A percentile compares a stretch with the other conserved stretches of the same genome.
Evolutionary conservation across 208 protist genomes (phyloP).

Genomic region (Vickermania spadyakhi): DNA sequence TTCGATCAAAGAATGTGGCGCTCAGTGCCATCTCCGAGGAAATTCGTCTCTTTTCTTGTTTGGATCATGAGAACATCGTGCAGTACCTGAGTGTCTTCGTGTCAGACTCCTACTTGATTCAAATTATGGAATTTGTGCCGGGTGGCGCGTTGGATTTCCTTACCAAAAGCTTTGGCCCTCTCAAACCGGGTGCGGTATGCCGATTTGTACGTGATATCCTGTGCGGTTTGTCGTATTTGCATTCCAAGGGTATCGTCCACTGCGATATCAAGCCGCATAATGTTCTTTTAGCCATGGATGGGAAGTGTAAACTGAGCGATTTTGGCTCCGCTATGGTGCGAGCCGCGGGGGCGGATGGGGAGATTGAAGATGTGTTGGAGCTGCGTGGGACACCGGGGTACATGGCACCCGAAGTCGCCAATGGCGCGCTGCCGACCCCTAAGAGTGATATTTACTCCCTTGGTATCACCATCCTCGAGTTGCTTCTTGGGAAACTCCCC

Average conservation of each 20-base stretch:
- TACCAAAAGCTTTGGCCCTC: conserved; percentile 42
- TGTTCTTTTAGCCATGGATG: conserved; percentile 72
- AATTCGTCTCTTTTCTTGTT: conserved; percentile 40
- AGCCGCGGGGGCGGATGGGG: conserved; percentile 21
- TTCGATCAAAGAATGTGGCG: conserved; percentile 39
- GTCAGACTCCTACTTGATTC: conserved; percentile 40
- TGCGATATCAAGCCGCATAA: conserved; percentile 84
- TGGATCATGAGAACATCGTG: conserved; percentile 79
- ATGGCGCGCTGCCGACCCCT: conserved; percentile 31
- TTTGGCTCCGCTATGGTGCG: conserved; percentile 61
- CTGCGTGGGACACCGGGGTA: conserved; percentile 73
- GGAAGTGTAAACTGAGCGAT: conserved; percentile 73
- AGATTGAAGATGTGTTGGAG: conserved; percentile 44
- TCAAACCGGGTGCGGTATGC: conserved; percentile 24
- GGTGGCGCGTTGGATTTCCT: conserved; percentile 66
- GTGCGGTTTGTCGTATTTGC: conserved; percentile 62
- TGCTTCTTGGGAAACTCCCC: conserved; percentile 51
- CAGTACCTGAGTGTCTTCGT: conserved; percentile 61
- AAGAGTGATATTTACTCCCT: conserved; percentile 65
- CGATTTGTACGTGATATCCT: conserved; percentile 62
- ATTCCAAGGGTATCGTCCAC: conserved; percentile 64
- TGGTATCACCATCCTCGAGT: conserved; percentile 41
- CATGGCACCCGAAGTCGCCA: conserved; percentile 66
- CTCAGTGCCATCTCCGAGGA: conserved; percentile 41
- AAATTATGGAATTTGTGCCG: conserved; percentile 78